A percentile compares a stretch with the other conserved stretches of the same genome.
Evolutionary conservation across 1,284 basidiomycete species (phyloP).

Genomic region (Singerocomus inundabilis): DNA sequence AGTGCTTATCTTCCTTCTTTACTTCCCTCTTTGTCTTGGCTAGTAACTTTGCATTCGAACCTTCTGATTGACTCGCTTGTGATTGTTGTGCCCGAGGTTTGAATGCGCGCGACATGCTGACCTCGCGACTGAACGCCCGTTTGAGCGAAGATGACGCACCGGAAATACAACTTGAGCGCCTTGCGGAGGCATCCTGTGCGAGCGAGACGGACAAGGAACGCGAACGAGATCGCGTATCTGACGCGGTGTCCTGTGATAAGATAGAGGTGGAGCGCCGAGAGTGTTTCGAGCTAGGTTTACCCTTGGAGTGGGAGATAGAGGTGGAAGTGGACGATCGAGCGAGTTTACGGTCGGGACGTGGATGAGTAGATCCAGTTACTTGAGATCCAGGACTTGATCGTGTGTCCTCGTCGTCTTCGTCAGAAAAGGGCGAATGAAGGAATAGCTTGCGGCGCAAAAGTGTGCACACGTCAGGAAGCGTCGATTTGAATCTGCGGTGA

Average conservation of each 20-base stretch:
- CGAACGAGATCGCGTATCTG: slow-evolving; percentile 46
- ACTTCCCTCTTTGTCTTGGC: slow-evolving; percentile 7
- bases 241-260: slow-evolving; percentile 9
- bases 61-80: slow-evolving; percentile 10
- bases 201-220: slow-evolving; percentile 67
- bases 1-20: slow-evolving; percentile 7
- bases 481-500: slow-evolving; percentile 52
- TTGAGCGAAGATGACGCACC: slow-evolving; percentile 42
- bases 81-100: slow-evolving; percentile 35
- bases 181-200: slow-evolving; percentile 48
- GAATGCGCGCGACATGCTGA: slow-evolving; percentile 72
- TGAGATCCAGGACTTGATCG: slow-evolving; percentile 18
- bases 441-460: slow-evolving; percentile 69
- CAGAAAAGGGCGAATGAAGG: slow-evolving; percentile 56
- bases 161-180: slow-evolving; percentile 37
- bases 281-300: slow-evolving; percentile 5
- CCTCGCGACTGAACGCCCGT: slow-evolving; percentile 55
- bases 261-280: slow-evolving; percentile 22
- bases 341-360: slow-evolving; percentile 16
- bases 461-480: slow-evolving; percentile 52
- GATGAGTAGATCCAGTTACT: background rate
- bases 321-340: slow-evolving; percentile 14
- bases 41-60: slow-evolving; percentile 3
- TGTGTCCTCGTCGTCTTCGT: slow-evolving; percentile 35
- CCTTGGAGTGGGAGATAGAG: slow-evolving; percentile 17